These are phyloP conservation scores for Bruguiera hainesii DNA, from an alignment of 441 rosid species.

Conservation along the genomic window DNA sequence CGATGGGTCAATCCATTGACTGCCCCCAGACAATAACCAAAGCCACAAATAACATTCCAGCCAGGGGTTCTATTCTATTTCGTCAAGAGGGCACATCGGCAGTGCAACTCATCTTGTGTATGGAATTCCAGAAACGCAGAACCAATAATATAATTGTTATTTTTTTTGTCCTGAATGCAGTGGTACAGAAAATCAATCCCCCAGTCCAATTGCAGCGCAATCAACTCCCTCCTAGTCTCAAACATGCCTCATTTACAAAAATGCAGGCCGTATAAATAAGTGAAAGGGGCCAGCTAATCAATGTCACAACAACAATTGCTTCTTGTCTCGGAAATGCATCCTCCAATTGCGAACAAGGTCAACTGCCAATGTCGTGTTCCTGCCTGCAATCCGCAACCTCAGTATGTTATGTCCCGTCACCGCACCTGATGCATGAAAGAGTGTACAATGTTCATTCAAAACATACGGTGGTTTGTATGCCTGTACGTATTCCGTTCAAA, in stretches of 20 bases:
- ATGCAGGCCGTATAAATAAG: conserved; percentile 14
- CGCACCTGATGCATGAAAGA: background rate
- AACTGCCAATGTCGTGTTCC: background rate
- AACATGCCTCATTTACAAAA: conserved; percentile 19
- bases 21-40: too few species aligned
- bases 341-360: conserved; percentile 9
- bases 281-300: conserved; percentile 11
- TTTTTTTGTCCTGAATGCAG: too few species aligned
- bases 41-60: too few species aligned
- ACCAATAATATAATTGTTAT: too few species aligned
- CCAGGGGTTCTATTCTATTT: too few species aligned
- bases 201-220: too few species aligned
- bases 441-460: background rate
- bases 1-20: too few species aligned
- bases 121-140: too few species aligned
- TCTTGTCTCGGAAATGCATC: background rate
- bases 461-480: background rate
- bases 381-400: background rate
- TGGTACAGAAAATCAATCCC: too few species aligned
- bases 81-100: too few species aligned
- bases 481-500: conserved; percentile 4
- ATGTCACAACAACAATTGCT: conserved; percentile 6
- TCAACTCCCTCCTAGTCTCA: background rate
- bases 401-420: background rate
- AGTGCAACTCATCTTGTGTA: too few species aligned